Conservation (phyloP, 2,329 filamentous ascomycete genomes). For the Rhinocladiella similis region DNA sequence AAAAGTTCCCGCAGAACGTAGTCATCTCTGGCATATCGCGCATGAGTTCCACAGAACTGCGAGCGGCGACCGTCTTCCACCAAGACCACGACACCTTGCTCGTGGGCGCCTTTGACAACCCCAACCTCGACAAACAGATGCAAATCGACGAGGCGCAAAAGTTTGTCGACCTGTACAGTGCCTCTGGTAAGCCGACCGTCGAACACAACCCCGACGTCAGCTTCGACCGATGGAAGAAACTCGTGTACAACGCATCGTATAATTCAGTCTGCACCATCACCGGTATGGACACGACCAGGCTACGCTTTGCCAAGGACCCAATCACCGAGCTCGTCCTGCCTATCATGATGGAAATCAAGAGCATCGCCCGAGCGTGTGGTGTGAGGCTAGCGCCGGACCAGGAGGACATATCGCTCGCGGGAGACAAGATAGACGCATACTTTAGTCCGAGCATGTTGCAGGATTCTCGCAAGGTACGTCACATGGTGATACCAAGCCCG, state of each 20-base stretch:
- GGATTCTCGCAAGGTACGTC: conserved; percentile 40
- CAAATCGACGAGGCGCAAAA: conserved; percentile 35
- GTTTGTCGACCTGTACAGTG: conserved; percentile 52
- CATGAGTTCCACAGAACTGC: conserved; percentile 53
- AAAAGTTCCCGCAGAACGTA: conserved; percentile 52
- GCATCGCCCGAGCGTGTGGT: conserved; percentile 48
- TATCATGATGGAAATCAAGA: conserved; percentile 48
- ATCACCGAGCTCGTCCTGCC: conserved; percentile 53
- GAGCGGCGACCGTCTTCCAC: conserved; percentile 52
- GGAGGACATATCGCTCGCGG: conserved; percentile 48
- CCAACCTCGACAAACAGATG: conserved; percentile 9
- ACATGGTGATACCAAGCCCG: too few species aligned
- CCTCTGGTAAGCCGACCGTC: conserved; percentile 46
- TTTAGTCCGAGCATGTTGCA: conserved; percentile 57
- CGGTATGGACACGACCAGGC: conserved; percentile 52
- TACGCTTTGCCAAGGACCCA: conserved; percentile 47
- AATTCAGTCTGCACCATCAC: conserved; percentile 56
- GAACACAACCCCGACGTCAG: conserved; percentile 37
- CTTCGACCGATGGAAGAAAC: conserved; percentile 37
- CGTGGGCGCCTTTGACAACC: conserved; percentile 44
- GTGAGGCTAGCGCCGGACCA: conserved; percentile 45
- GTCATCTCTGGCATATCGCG: conserved; percentile 56
- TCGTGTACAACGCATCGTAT: conserved; percentile 53
- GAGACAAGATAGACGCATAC: conserved; percentile 49
- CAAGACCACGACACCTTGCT: conserved; percentile 52